Evolutionary conservation across 257 asterid genomes (phyloP).

Genomic region (Eustoma russellianum): DNA sequence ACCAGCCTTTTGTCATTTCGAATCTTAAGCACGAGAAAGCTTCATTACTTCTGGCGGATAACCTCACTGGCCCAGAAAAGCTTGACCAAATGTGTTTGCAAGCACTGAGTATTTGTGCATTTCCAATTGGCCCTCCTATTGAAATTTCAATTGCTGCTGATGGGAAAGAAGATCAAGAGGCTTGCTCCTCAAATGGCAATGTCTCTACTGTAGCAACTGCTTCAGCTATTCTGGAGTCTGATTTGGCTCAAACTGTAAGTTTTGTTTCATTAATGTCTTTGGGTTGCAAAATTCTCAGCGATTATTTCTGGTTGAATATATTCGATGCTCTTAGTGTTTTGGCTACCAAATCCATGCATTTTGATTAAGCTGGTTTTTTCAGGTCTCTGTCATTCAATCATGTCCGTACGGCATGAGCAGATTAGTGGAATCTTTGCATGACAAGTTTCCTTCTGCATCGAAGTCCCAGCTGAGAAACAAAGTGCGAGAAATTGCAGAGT

Average conservation of each 20-base stretch:
- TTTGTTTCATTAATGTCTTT: constrained; percentile 1
- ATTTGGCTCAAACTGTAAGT: constrained; percentile 74
- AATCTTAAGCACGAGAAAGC: constrained; percentile 77
- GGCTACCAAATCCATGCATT: neutral
- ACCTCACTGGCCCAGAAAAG: constrained; percentile 42
- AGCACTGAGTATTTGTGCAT: constrained; percentile 53
- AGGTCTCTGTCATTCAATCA: constrained; percentile 63
- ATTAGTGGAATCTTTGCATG: constrained; percentile 42
- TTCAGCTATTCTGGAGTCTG: constrained; percentile 42
- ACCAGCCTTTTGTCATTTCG: constrained; percentile 61
- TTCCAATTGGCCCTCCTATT: constrained; percentile 33
- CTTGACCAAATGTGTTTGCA: constrained; percentile 59
- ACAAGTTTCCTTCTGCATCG: constrained; percentile 46
- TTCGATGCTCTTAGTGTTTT: neutral
- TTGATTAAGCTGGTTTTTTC: constrained; percentile 7
- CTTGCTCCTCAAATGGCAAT: constrained; percentile 27
- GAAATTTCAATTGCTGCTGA: constrained; percentile 31
- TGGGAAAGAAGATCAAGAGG: constrained; percentile 30
- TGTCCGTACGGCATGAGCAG: constrained; percentile 45
- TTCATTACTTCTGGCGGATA: constrained; percentile 40
- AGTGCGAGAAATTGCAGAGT: constrained; percentile 78
- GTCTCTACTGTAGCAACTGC: constrained; percentile 22
- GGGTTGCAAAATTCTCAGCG: neutral
- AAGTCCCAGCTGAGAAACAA: constrained; percentile 61
- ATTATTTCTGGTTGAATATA: neutral